These are phyloP conservation scores for Nakazawaea holstii DNA, from an alignment of 805 yeast genomes.

Conservation along the genomic window DNA sequence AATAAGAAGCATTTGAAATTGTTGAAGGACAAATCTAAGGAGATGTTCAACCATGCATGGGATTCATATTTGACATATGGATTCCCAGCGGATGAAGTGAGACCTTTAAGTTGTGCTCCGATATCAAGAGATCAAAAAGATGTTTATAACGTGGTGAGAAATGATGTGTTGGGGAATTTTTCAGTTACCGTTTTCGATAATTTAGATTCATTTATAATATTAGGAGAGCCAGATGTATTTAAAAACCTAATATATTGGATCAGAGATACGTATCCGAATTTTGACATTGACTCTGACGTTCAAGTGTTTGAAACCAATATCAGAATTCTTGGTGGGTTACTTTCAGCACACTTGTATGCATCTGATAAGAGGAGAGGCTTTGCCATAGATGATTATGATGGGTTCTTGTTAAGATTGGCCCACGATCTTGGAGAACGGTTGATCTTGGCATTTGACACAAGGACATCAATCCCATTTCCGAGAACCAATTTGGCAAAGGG, in stretches of 20 bases:
- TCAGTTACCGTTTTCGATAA: conserved; percentile 76
- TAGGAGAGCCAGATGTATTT: conserved; percentile 59
- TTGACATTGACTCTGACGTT: conserved; percentile 62
- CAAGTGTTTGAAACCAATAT: conserved; percentile 89
- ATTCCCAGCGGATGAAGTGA: conserved; percentile 77
- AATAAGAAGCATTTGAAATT: conserved; percentile 17
- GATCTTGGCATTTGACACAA: conserved; percentile 62
- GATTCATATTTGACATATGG: conserved; percentile 60
- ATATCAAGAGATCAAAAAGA: conserved; percentile 58
- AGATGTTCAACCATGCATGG: conserved; percentile 73
- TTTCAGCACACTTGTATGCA: conserved; percentile 75
- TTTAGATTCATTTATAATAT: conserved; percentile 69
- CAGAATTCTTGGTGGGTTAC: conserved; percentile 73
- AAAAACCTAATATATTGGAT: conserved; percentile 37
- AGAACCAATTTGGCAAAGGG: conserved; percentile 65
- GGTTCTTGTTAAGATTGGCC: conserved; percentile 67
- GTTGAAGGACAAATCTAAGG: conserved; percentile 39
- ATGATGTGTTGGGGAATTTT: conserved; percentile 83
- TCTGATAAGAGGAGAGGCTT: conserved; percentile 40
- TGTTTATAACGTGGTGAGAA: conserved; percentile 49
- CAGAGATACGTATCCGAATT: conserved; percentile 31
- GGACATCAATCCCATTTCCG: conserved; percentile 69
- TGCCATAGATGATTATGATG: conserved; percentile 48
- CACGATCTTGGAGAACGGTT: conserved; percentile 69
- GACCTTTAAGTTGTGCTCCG: conserved; percentile 68